Evolutionary conservation across 2,329 filamentous ascomycete species (phyloP).

Genomic region (Diaporthe vexans): DNA sequence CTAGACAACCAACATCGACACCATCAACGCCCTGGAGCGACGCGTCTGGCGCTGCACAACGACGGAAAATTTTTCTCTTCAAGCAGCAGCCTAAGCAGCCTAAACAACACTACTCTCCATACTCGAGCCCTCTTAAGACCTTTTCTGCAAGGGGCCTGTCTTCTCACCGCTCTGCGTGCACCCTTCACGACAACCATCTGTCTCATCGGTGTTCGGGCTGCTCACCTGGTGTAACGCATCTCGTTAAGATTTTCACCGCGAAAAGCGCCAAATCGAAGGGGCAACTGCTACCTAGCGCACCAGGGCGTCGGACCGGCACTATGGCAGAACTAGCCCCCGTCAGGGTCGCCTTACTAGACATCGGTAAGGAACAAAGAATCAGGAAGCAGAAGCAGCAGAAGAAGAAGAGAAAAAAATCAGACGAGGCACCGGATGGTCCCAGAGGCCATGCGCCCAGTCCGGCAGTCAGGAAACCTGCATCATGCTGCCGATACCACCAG

Average conservation of each 20-base stretch:
- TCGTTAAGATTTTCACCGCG: conserved; percentile 16
- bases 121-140: conserved; percentile 18
- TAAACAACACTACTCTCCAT: conserved; percentile 9
- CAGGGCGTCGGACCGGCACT: conserved; percentile 33
- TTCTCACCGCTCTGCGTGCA: conserved; percentile 26
- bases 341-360: conserved; percentile 69
- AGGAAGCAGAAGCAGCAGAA: neutral
- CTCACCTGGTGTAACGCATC: conserved; percentile 11
- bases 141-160: conserved; percentile 6
- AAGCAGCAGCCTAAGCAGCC: neutral
- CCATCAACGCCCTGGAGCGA: neutral
- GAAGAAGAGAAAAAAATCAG: neutral
- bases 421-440: conserved; percentile 17
- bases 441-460: conserved; percentile 11
- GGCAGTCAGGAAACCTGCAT: conserved; percentile 24
- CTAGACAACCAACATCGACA: conserved; percentile 11
- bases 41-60: conserved; percentile 21
- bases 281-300: conserved; percentile 21
- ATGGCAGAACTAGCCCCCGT: conserved; percentile 54
- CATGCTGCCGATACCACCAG: neutral
- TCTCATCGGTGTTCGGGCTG: conserved; percentile 20
- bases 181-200: conserved; percentile 1
- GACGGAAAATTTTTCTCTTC: conserved; percentile 21
- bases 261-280: conserved; percentile 1
- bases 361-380: conserved; percentile 59